Conservation (phyloP, 2,329 filamentous ascomycete species). For the Drechslerella stenobrocha region DNA sequence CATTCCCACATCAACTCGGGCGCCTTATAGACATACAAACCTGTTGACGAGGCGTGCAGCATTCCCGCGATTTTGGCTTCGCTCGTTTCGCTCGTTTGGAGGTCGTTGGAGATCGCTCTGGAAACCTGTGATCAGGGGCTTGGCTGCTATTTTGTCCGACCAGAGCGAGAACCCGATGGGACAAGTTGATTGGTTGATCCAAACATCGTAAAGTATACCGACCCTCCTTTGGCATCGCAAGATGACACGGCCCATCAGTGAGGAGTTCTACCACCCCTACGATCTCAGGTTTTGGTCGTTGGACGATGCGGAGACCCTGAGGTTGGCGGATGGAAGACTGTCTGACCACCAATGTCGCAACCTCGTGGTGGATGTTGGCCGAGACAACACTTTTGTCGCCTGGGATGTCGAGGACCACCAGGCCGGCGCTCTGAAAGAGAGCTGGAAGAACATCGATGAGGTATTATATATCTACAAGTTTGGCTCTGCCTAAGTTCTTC, state of each 20-base stretch:
- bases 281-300: slow-evolving; percentile 27
- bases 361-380: slow-evolving; percentile 42
- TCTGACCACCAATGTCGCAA: slow-evolving; percentile 31
- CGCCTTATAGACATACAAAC: too few species aligned
- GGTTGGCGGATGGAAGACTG: slow-evolving; percentile 24
- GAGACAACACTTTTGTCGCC: slow-evolving; percentile 30
- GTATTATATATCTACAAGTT: slow-evolving; percentile 1
- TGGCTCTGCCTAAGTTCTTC: not conserved
- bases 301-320: slow-evolving; percentile 30
- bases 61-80: too few species aligned
- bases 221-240: not conserved
- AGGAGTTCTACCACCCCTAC: slow-evolving; percentile 23
- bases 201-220: not conserved
- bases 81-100: too few species aligned
- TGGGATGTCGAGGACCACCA: slow-evolving; percentile 34
- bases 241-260: slow-evolving; percentile 12
- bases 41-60: too few species aligned
- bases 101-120: not conserved
- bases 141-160: too few species aligned
- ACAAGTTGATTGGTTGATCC: not conserved
- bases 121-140: too few species aligned
- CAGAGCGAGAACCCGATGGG: too few species aligned
- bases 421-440: slow-evolving; percentile 17
- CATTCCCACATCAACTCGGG: too few species aligned
- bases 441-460: slow-evolving; percentile 25